Evolutionary conservation across 257 asterid genomes (phyloP).

Genomic region (Pogostemon cablin): DNA sequence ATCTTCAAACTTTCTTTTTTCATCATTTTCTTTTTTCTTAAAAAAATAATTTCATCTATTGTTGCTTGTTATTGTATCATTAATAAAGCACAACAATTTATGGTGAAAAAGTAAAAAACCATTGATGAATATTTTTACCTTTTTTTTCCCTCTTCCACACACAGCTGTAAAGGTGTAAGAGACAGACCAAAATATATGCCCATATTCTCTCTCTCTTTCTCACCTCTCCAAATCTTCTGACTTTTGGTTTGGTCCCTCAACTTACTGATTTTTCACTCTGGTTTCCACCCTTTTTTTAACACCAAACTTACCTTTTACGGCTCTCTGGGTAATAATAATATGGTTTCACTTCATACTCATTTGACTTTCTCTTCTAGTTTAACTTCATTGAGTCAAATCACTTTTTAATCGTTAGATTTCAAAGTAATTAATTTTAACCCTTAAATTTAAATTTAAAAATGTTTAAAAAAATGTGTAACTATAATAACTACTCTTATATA

Average conservation of each 20-base stretch:
- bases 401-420: too few species aligned
- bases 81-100: conserved; percentile 35
- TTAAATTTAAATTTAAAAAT: too few species aligned
- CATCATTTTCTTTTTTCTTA: conserved; percentile 19
- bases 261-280: conserved; percentile 32
- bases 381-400: too few species aligned
- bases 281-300: conserved; percentile 32
- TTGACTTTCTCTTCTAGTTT: conserved; percentile 7
- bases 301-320: conserved; percentile 7
- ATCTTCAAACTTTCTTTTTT: conserved; percentile 29
- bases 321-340: not conserved
- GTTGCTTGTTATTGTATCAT: conserved; percentile 36
- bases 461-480: too few species aligned
- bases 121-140: conserved; percentile 30
- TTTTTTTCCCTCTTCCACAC: conserved; percentile 5
- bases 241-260: conserved; percentile 42
- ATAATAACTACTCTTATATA: too few species aligned
- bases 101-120: conserved; percentile 28
- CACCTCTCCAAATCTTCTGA: conserved; percentile 36
- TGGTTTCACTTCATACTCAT: conserved; percentile 11
- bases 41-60: not conserved
- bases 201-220: not conserved
- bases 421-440: too few species aligned
- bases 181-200: conserved; percentile 26
- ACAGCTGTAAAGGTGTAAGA: conserved; percentile 69